phyloP scores from a whole-genome alignment of 2,329 filamentous ascomycete species.

The Ophiosphaerella herpotricha region DNA sequence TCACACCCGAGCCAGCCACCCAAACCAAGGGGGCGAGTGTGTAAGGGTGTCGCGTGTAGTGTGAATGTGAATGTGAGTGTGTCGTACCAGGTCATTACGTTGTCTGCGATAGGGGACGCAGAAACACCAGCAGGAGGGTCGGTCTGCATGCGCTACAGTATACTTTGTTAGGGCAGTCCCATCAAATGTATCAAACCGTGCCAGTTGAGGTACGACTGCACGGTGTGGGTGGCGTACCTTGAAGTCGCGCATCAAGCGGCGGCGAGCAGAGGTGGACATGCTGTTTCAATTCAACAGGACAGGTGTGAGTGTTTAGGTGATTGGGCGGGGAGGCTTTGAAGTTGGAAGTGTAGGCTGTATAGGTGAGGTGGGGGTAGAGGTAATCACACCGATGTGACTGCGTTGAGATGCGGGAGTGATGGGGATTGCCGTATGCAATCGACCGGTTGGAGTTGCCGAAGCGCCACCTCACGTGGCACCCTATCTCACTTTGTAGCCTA shows the following conservation, averaged over 20 bases:
- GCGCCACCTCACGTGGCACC: conserved; percentile 5
- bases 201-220: neutral
- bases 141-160: conserved; percentile 89
- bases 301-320: neutral
- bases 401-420: conserved; percentile 8
- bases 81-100: conserved; percentile 91
- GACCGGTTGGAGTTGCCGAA: neutral
- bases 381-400: conserved; percentile 1
- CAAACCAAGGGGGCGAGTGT: neutral
- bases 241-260: conserved; percentile 98
- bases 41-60: conserved; percentile 33
- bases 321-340: too few species aligned
- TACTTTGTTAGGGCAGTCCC: conserved; percentile 13
- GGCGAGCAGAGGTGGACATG: conserved; percentile 93
- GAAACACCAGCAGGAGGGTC: conserved; percentile 97
- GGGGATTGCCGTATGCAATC: neutral
- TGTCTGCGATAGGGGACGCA: conserved; percentile 92
- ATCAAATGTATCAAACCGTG: conserved; percentile 2
- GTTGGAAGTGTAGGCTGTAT: neutral
- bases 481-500: neutral
- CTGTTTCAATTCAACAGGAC: neutral
- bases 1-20: too few species aligned
- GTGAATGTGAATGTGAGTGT: conserved; percentile 6
- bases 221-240: conserved; percentile 67
- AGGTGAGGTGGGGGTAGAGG: neutral